A percentile compares a stretch with the other conserved stretches of the same genome.
Evolutionary conservation across 73 alveolate genomes (phyloP).

Genomic region (Paramecium tetraurelia): DNA sequence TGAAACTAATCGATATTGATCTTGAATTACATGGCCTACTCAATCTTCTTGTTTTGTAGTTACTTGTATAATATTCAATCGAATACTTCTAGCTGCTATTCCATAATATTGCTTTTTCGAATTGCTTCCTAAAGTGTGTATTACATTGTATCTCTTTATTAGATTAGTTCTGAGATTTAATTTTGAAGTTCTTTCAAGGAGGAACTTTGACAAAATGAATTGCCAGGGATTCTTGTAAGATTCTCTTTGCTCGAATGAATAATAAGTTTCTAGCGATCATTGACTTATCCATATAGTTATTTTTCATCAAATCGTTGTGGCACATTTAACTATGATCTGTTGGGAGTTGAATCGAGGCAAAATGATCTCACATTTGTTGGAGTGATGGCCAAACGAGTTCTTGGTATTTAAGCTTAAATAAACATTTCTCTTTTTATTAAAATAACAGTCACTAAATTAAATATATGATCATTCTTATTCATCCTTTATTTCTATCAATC

Average conservation of each 20-base stretch:
- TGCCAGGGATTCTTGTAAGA: not conserved
- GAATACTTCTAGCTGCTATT: not conserved
- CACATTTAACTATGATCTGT: not conserved
- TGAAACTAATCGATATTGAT: not conserved
- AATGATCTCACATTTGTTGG: not conserved
- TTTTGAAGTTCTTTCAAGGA: not conserved
- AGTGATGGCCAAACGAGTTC: not conserved
- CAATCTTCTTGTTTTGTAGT: not conserved
- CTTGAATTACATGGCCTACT: not conserved
- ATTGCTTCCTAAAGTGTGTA: not conserved
- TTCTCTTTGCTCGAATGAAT: not conserved
- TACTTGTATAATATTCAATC: not conserved
- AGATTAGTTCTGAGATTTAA: not conserved
- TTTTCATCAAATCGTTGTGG: not conserved
- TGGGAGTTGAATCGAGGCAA: not conserved
- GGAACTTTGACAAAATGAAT: not conserved
- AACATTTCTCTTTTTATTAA: not conserved
- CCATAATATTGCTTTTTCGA: not conserved
- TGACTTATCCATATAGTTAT: not conserved
- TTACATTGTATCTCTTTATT: not conserved
- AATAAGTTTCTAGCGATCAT: not conserved
- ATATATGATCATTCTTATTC: not conserved
- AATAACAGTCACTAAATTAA: constrained; percentile 19
- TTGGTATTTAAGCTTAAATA: not conserved
- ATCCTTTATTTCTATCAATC: not conserved